Evolutionary conservation across 345 rosid genomes (phyloP).

Genomic region (Lepidium africanum): DNA sequence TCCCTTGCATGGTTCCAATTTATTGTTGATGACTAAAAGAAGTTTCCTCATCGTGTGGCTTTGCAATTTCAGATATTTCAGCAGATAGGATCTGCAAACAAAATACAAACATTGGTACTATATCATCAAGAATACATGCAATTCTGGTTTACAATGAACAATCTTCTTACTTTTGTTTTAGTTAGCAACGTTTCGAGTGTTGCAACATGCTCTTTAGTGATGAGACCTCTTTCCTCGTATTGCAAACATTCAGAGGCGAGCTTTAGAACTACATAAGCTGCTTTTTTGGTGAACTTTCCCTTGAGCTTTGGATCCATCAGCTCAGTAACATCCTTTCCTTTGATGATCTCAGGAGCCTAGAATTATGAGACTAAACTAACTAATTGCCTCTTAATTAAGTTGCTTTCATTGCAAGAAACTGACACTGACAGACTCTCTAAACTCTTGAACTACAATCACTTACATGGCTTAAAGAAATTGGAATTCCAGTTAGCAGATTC

Average conservation of each 20-base stretch:
- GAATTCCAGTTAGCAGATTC: conserved; percentile 62
- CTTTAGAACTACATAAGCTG: conserved; percentile 61
- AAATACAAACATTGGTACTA: not conserved
- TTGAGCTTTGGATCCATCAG: conserved; percentile 80
- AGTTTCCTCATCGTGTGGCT: conserved; percentile 64
- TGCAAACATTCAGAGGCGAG: conserved; percentile 66
- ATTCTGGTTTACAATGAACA: too few relatives aligned
- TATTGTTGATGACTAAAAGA: conserved; percentile 31
- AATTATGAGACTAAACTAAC: not conserved
- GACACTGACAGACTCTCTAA: not conserved
- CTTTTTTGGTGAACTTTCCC: conserved; percentile 70
- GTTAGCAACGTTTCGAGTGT: conserved; percentile 34
- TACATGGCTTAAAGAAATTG: conserved; percentile 69
- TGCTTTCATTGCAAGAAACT: not conserved
- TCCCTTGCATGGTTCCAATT: not conserved
- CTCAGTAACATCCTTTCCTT: conserved; percentile 50
- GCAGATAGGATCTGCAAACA: conserved; percentile 45
- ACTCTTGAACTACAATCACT: conserved; percentile 23
- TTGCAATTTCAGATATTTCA: conserved; percentile 53
- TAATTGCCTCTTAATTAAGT: not conserved
- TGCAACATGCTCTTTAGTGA: conserved; percentile 23
- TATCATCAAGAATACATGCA: too few relatives aligned
- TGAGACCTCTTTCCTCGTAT: not conserved
- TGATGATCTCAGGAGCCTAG: conserved; percentile 83
- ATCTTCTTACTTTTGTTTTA: too few relatives aligned